These are phyloP conservation scores for Metschnikowia baotianmanensis DNA, from an alignment of 805 yeast genomes.

Conservation along the genomic window DNA sequence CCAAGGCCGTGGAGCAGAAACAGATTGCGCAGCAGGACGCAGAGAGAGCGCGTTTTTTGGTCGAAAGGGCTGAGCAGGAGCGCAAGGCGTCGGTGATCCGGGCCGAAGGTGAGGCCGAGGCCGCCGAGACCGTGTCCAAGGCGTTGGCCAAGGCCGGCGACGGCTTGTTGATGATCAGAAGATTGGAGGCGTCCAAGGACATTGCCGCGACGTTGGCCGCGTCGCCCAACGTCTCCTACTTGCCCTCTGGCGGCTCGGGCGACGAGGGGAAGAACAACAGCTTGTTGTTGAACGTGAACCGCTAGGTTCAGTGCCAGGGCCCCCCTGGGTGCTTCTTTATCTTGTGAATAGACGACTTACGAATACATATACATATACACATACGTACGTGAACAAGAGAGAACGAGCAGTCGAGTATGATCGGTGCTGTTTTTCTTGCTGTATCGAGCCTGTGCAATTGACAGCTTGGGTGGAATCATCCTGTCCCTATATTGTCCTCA, in stretches of 20 bases:
- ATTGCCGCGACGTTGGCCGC: conserved; percentile 85
- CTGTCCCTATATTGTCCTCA: too few species aligned
- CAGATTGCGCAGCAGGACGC: conserved; percentile 99
- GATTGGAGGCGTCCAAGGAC: conserved; percentile 95
- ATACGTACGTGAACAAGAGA: too few species aligned
- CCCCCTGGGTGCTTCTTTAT: too few species aligned
- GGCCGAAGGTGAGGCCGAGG: conserved; percentile 99
- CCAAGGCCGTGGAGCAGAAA: conserved; percentile 97
- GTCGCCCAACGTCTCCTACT: conserved; percentile 83
- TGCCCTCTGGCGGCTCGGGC: conserved; percentile 57
- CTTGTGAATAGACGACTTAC: conserved; percentile 14
- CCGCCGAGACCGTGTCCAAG: conserved; percentile 91
- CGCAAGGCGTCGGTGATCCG: conserved; percentile 91
- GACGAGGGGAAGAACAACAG: conserved; percentile 47
- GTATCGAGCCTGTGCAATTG: too few species aligned
- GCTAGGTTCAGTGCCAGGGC: too few species aligned
- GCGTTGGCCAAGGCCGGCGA: conserved; percentile 95
- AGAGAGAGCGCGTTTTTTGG: conserved; percentile 81
- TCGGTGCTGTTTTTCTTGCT: too few species aligned
- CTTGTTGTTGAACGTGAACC: conserved; percentile 66
- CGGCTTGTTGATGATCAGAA: conserved; percentile 87
- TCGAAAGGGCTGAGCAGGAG: conserved; percentile 96
- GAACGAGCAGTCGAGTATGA: too few species aligned
- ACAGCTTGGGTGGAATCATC: too few species aligned
- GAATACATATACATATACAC: too few species aligned